These are phyloP conservation scores for Annulohypoxylon maeteangense DNA, from an alignment of 495 filamentous ascomycete genomes.

Conservation along the genomic window DNA sequence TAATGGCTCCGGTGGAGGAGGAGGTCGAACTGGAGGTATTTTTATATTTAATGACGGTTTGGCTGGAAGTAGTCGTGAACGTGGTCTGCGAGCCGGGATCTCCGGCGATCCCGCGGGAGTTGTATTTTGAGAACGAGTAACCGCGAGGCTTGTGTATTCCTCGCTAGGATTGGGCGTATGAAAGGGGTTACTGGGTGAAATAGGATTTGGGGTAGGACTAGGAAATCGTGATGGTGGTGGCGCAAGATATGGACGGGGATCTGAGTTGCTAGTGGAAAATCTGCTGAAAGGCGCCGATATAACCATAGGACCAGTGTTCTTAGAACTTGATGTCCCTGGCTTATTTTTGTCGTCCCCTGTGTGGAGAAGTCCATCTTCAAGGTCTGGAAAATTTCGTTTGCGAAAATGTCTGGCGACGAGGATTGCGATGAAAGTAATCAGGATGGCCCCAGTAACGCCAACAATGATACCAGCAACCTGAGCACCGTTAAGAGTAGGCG, in stretches of 20 bases:
- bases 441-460: conserved; percentile 54
- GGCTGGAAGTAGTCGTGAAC: conserved; percentile 28
- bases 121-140: conserved; percentile 48
- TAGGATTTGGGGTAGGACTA: conserved; percentile 17
- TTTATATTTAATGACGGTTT: conserved; percentile 31
- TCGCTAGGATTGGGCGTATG: conserved; percentile 30
- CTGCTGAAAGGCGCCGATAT: conserved; percentile 30
- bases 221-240: conserved; percentile 34
- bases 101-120: conserved; percentile 29
- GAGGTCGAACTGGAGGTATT: conserved; percentile 34
- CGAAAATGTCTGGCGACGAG: conserved; percentile 55
- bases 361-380: conserved; percentile 54
- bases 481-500: conserved; percentile 43
- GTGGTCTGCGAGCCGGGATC: conserved; percentile 12
- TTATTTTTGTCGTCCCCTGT: conserved; percentile 49
- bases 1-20: conserved; percentile 16
- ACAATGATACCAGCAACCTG: conserved; percentile 62
- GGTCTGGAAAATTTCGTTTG: conserved; percentile 47
- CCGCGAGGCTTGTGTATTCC: conserved; percentile 56
- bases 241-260: conserved; percentile 12
- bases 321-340: conserved; percentile 28
- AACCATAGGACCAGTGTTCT: conserved; percentile 16
- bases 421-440: conserved; percentile 53
- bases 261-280: conserved; percentile 18
- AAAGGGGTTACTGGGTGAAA: conserved; percentile 36